phyloP scores from a whole-genome alignment of 371 early-diverging fungal species.

The Blakeslea trispora region DNA sequence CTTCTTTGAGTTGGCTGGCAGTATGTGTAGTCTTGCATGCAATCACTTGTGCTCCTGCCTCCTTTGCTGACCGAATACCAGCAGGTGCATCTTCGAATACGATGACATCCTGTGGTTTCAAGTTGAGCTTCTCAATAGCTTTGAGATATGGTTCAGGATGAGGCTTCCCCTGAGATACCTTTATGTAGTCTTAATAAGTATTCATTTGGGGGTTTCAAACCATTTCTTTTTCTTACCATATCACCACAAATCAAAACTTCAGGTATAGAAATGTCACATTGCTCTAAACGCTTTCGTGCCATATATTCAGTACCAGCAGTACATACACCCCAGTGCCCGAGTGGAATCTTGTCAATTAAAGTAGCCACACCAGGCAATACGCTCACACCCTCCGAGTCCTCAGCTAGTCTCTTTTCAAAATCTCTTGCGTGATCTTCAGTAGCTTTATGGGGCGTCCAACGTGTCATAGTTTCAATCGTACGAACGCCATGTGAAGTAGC shows the following conservation, averaged over 20 bases:
- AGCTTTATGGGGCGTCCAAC: conserved; percentile 23
- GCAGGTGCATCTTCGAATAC: conserved; percentile 76
- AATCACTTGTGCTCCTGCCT: conserved; percentile 57
- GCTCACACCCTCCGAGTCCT: conserved; percentile 21
- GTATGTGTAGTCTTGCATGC: conserved; percentile 61
- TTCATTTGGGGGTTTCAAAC: too few relatives aligned
- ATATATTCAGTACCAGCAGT: conserved; percentile 40
- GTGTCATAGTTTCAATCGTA: conserved; percentile 41
- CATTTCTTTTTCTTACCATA: conserved; percentile 21
- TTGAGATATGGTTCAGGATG: conserved; percentile 62
- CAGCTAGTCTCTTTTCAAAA: conserved; percentile 19
- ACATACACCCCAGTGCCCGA: conserved; percentile 31
- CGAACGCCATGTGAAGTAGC: conserved; percentile 45
- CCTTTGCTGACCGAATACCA: conserved; percentile 55
- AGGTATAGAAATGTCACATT: conserved; percentile 33
- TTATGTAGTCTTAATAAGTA: too few relatives aligned
- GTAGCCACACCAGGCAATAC: conserved; percentile 34
- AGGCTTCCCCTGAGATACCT: conserved; percentile 60
- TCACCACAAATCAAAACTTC: conserved; percentile 38
- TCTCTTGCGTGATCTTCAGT: conserved; percentile 13
- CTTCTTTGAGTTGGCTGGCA: conserved; percentile 50
- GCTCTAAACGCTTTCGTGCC: conserved; percentile 37
- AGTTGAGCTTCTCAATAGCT: conserved; percentile 45
- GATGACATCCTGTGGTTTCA: conserved; percentile 51
- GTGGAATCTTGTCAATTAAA: conserved; percentile 36